Evolutionary conservation across 2,329 filamentous ascomycete genomes (phyloP), one percentile per base, ranked within the genome.

Genomic region (Fusarium lyarnte): DNA sequence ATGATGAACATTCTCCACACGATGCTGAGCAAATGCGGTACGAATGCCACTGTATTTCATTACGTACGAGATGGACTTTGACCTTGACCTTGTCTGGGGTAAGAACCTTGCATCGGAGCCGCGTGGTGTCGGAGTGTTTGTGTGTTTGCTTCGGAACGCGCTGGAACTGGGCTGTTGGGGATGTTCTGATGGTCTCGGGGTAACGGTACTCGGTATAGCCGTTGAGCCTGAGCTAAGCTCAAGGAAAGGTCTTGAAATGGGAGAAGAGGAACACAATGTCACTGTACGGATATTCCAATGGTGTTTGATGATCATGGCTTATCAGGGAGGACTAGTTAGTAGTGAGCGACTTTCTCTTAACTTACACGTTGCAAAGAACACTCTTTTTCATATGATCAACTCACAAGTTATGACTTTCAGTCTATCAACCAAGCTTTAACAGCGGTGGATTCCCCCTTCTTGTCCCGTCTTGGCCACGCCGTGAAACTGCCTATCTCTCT

Each of bases 401-500:
- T 23, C 21, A 12, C 25, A 21, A 17, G 31, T 16, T 17, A 17
- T 33, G 8, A 43, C 19, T 23, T 5, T 33, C 38, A 51, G 21
- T 27, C 25, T 43, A 59, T 14, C 25, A 55, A 54, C 29, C 36
- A 61, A 63, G 59, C 53, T 41, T 53, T 39, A 43, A 41, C 47
- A 58, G 60, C 57, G 53, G 58, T 73, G 58, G 67, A 53, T 58
- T 47, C 29, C 14, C 27, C 60, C 57, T 58, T 27, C 46, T 33
- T 45, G 31, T 49, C 55, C 63, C 60, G 60, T 43, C 54, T 51
- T 35, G 65, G 46, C 69, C 61, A 59, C 68, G 41, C 58, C 66
- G 67, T 52, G 47, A 58, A 74, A 69, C 63, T 69, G 70, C 73
- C 70, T 75, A 75, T 75, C 54, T 58, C n/a, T 35, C 27, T 35